Base-by-base conservation (phyloP, 192 early-diverging fungal species). In the Radiomyces spectabilis region DNA sequence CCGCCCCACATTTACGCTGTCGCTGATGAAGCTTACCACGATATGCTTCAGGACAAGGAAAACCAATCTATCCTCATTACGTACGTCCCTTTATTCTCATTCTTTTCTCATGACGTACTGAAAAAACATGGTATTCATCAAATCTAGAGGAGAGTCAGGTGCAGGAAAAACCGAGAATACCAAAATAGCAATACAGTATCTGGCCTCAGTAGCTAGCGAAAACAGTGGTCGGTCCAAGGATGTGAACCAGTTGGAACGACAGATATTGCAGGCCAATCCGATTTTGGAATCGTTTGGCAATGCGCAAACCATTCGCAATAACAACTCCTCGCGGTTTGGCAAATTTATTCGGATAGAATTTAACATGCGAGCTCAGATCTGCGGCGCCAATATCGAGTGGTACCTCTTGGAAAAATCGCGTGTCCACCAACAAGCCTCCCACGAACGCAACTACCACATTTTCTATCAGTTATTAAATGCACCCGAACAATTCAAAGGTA, bases 301-400 rank as follows among this genome's bases (percentile, higher is more conserved):
- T 61, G 96, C 96, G 1, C 93, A 96, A 69, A 99, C 96, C 0
- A 92, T 99, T 51, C 76, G 96, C 32, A 99, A 99, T 64, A 95
- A 99, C 67, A 99, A 99, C 76, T 95, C 93, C 43, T 97, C 95
- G 9, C 88, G 96, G 30, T 99, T 99, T 75, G 94, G 96, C 43
- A 99, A 99, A 76, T 99, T 97, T 72, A 96, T 99, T 63, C 83
- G 94, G n/a, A 94, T 99, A 71, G 95, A 95, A 69, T 99, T 99
- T 73, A 94, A 85, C 43, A 72, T 77, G 50, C 61, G 65, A 13
- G 91, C 89, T 4, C 83, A 86, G 50, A 97, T 97, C 53, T 86
- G 88, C 33, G 94, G 96, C 41, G 94, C 92, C 26, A 94, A 95
- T 65, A 96, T 99, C 68, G 91, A 97, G 58, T 81, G 94, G 72